These are phyloP conservation scores for Coniosporium apollinis DNA, from an alignment of 495 filamentous ascomycete genomes.

Conservation along the genomic window DNA sequence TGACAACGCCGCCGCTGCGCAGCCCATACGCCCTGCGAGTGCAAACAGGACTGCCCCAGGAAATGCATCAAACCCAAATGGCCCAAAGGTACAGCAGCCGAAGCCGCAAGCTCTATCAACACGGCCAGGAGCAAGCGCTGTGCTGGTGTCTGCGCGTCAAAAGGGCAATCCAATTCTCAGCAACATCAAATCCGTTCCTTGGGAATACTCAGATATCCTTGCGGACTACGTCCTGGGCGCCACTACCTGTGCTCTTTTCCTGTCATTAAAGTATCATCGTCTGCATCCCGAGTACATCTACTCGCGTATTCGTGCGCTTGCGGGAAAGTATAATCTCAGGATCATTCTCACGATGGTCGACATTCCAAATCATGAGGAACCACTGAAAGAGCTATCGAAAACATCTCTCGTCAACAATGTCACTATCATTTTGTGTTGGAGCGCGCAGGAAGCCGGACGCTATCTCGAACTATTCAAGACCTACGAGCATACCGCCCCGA, in stretches of 20 bases:
- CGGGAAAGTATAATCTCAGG: slow-evolving; percentile 67
- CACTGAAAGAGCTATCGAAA: slow-evolving; percentile 68
- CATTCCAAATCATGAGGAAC: slow-evolving; percentile 70
- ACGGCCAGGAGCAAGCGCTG: slow-evolving; percentile 53
- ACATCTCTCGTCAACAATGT: slow-evolving; percentile 83
- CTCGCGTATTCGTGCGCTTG: slow-evolving; percentile 64
- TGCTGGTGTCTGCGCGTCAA: slow-evolving; percentile 71
- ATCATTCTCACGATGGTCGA: slow-evolving; percentile 83
- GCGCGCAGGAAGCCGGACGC: slow-evolving; percentile 74
- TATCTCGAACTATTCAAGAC: slow-evolving; percentile 92
- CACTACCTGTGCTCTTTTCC: slow-evolving; percentile 82
- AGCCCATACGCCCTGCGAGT: no score
- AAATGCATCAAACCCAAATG: no score
- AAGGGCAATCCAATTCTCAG: slow-evolving; percentile 91
- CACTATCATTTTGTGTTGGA: slow-evolving; percentile 86
- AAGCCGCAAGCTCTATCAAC: slow-evolving; percentile 65
- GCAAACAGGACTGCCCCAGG: no score
- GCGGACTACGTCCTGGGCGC: slow-evolving; percentile 80
- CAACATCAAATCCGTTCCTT: slow-evolving; percentile 63
- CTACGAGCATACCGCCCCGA: slow-evolving; percentile 70
- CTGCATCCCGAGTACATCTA: slow-evolving; percentile 97
- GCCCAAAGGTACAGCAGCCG: slow-evolving; percentile 70
- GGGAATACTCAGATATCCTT: slow-evolving; percentile 92
- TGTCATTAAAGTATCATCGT: slow-evolving; percentile 93
- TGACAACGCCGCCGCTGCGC: no score